Base-by-base conservation (phyloP, 768 basidiomycete genomes). In the Cystobasidium ongulense region DNA sequence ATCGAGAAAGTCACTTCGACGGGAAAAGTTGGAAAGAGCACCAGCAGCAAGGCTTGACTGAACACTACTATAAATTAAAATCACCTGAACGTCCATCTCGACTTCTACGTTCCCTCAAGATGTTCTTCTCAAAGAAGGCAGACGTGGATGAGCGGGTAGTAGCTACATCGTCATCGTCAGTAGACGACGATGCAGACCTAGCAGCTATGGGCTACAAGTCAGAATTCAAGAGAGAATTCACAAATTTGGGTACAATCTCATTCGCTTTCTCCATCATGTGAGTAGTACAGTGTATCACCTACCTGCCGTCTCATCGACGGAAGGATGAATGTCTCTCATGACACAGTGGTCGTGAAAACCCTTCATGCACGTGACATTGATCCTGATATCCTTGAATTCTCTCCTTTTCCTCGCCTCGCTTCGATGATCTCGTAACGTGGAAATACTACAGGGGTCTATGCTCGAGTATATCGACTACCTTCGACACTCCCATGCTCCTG, bases 171-270 rank as follows among this genome's bases (percentile, higher is more conserved):
- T 27, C 71, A 21, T 27, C 27, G n/a, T 27, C 70, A 10, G 27
- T 59, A 4, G 13, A 36, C n/a, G 62, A 64, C 23, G 72, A 73
- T 3, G 72, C 62, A 21, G 72, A 73, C 27, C 72, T 73, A 21
- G 72, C 62, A 15, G 63, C 41, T 5, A 46, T 73, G 72, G 61
- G 43, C 62, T 80, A 80, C 74, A 80, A 80, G 76, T 77, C 78
- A 8, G 80, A 82, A 72, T 92, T 92, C 84, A 87, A 87, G 80
- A 85, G 91, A 73, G 91, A 92, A 83, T 92, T 92, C 77, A 87
- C 88, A 7, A 90, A 90, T 78, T 81, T 91, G 36, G 88, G 88
- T 66, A 82, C 80, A 1, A 80, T 82, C 75, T 80, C 80, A 25
- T 81, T 82, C 50, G 81, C 81, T 0, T 77, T 79, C 63, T 77